phyloP scores from a whole-genome alignment of 768 basidiomycete species.

The Pleurotus tuber-regium region DNA sequence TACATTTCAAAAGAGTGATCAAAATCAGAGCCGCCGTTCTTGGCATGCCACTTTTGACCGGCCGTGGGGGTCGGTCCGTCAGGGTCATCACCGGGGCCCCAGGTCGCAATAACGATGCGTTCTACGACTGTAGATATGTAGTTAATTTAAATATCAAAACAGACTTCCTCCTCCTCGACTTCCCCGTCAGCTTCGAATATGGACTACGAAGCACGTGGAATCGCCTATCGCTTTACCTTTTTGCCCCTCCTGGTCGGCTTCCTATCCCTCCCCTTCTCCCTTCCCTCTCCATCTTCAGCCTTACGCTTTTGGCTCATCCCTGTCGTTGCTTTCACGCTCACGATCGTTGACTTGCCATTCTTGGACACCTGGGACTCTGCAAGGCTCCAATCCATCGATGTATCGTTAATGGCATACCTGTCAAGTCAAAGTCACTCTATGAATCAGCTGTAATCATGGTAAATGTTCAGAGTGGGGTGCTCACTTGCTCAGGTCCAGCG shows the following conservation, averaged over 20 bases:
- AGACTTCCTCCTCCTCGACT: not conserved
- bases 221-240: constrained; percentile 38
- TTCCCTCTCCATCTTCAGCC: constrained; percentile 31
- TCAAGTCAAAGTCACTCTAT: constrained; percentile 16
- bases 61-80: constrained; percentile 5
- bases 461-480: constrained; percentile 23
- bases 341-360: constrained; percentile 59
- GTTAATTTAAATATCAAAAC: no score
- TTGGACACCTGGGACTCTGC: constrained; percentile 73
- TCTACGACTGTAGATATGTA: no score
- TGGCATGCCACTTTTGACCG: not conserved
- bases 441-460: not conserved
- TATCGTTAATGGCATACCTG: constrained; percentile 72
- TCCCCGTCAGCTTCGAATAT: not conserved
- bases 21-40: no score
- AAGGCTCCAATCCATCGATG: constrained; percentile 65
- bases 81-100: not conserved
- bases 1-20: not conserved
- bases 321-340: constrained; percentile 63
- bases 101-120: not conserved
- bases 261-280: constrained; percentile 39
- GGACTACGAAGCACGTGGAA: not conserved
- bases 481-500: constrained; percentile 86
- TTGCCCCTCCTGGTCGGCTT: constrained; percentile 50
- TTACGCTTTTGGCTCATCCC: constrained; percentile 57